Conservation (phyloP, 192 early-diverging fungal species). For the Obelidium mucronatum region DNA sequence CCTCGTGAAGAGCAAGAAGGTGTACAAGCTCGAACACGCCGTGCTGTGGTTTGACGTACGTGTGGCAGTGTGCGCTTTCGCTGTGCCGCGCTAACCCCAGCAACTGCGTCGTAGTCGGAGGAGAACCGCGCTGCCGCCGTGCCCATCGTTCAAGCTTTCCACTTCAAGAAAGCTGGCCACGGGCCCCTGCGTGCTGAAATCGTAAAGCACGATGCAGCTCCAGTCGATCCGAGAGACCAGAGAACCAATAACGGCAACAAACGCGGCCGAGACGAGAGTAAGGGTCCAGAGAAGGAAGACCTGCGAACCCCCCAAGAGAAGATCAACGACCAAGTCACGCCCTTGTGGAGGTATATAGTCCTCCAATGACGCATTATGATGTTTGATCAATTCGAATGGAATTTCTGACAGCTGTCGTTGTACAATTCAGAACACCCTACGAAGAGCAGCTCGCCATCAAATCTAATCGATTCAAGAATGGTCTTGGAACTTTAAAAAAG, state of each 20-base stretch:
- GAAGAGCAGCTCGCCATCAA: slow-evolving; percentile 66
- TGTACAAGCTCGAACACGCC: slow-evolving; percentile 14
- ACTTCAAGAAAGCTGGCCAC: slow-evolving; percentile 21
- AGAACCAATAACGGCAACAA: slow-evolving; percentile 17
- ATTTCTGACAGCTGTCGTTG: slow-evolving; percentile 16
- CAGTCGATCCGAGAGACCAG: not conserved
- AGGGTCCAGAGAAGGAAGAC: slow-evolving; percentile 39
- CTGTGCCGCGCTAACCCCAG: no score
- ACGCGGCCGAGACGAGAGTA: slow-evolving; percentile 6
- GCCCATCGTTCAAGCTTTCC: slow-evolving; percentile 20
- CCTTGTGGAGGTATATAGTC: slow-evolving; percentile 56
- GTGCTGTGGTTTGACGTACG: slow-evolving; percentile 18
- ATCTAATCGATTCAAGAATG: slow-evolving; percentile 41
- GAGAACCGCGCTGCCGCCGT: not conserved
- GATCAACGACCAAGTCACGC: slow-evolving; percentile 75
- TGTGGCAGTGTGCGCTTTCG: not conserved
- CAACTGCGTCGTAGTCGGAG: no score
- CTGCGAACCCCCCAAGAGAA: slow-evolving; percentile 62
- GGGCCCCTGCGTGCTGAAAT: slow-evolving; percentile 3
- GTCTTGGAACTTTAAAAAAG: slow-evolving; percentile 48
- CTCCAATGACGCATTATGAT: no score
- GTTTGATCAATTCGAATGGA: no score
- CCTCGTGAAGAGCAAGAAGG: slow-evolving; percentile 34
- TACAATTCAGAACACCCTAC: slow-evolving; percentile 62
- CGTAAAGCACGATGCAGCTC: not conserved